Evolutionary conservation across 1,139 yeast species (phyloP), one percentile per base, ranked within the genome.

Genomic region (Debaryomyces robertsiae): DNA sequence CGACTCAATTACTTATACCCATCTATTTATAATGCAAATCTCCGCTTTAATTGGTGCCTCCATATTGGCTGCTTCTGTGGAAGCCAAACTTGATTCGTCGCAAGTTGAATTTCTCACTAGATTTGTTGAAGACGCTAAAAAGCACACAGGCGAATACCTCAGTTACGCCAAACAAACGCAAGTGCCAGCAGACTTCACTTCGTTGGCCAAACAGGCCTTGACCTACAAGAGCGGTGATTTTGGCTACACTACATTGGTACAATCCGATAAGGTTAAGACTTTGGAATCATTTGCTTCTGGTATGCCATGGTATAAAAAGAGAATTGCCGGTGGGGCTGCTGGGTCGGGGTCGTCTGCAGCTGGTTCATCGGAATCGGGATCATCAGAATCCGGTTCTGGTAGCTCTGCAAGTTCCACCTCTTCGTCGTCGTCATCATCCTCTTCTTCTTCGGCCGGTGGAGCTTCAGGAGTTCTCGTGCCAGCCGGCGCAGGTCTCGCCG

Each of bases 241-340:
- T 45, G 55, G 67, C 14, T 69, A 72, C 54, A 72, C 77, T 22
- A 68, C 77, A 9, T 54, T 72, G 45, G 61, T 71, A 52, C 57
- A 60, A 30, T 49, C 62, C 36, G 55, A 46, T 24, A 46, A 44
- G 13, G 38, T 61, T 15, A 46, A 62, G 41, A 46, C 57, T 9
- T 60, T 73, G 45, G 61, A 55, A 49, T 45, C 50, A 13, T 72
- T 58, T 50, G 77, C 75, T 29, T 61, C 71, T 30, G 57, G 58
- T 29, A 65, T 73, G 47, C 76, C 77, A 25, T 73, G 78, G 78
- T 57, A 55, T 41, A 45, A 40, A 9, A 33, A 36, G 16, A 47
- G 62, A 46, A 36, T 56, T 16, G 50, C 50, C 2, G 50, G 45
- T 11, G 36, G 34, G 30, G 28, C 39, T n/a, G 6, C 38, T 9